Conservation (phyloP, 108 stramenopile species). For the Heterococcus sp. region DNA sequence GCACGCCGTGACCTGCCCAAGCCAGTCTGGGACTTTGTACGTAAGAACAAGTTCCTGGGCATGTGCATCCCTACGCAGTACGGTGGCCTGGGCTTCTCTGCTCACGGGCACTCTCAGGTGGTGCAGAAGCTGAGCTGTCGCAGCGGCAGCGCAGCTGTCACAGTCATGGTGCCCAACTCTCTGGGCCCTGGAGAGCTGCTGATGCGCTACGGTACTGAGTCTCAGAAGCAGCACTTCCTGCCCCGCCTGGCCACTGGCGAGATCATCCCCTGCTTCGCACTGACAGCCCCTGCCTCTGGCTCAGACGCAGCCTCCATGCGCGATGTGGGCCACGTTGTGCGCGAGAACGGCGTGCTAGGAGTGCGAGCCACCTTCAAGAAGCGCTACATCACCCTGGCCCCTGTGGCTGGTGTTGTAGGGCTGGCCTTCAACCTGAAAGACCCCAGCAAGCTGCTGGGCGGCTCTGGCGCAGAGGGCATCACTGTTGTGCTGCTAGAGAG, state of each 20-base stretch:
- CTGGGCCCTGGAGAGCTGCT: conserved; percentile 93
- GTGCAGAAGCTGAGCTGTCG: conserved; percentile 76
- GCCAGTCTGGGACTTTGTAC: conserved; percentile 67
- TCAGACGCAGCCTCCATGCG: conserved; percentile 93
- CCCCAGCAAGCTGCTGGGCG: conserved; percentile 85
- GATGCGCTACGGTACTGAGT: conserved; percentile 83
- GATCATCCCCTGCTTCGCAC: conserved; percentile 93
- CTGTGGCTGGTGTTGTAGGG: conserved; percentile 93
- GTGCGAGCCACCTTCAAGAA: conserved; percentile 93
- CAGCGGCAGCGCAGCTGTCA: conserved; percentile 59
- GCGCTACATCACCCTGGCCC: conserved; percentile 96
- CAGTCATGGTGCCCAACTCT: conserved; percentile 95
- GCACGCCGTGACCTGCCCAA: conserved; percentile 55
- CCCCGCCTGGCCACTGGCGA: conserved; percentile 89
- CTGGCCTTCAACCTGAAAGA: conserved; percentile 85
- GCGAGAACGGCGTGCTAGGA: conserved; percentile 85
- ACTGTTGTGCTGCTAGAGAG: conserved; percentile 91
- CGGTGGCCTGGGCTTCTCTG: conserved; percentile 90
- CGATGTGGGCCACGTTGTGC: conserved; percentile 76
- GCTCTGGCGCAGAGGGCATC: conserved; percentile 84
- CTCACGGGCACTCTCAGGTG: conserved; percentile 81
- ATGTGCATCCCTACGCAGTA: conserved; percentile 94
- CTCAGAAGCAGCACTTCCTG: conserved; percentile 89
- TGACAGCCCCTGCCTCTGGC: conserved; percentile 91
- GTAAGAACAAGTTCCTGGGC: conserved; percentile 86